phyloP scores from a whole-genome alignment of 352 stramenopile genomes.

The Pythium folliculosum region DNA sequence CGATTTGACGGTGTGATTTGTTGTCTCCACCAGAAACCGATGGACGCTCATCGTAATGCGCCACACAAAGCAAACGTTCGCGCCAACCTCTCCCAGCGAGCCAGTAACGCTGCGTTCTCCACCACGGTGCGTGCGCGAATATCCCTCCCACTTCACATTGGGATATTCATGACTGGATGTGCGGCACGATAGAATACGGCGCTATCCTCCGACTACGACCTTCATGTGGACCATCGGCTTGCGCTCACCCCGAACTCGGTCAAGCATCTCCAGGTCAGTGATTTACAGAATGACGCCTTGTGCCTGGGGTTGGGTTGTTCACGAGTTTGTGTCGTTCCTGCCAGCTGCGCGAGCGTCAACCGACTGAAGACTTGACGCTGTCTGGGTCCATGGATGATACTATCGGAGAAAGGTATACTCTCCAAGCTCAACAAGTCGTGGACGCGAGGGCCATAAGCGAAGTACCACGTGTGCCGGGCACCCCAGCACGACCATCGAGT shows the following conservation, averaged over 20 bases:
- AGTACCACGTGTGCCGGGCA: background rate
- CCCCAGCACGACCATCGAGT: conserved; percentile 8
- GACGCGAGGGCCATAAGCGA: conserved; percentile 6
- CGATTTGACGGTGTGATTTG: too few relatives aligned
- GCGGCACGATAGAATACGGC: conserved; percentile 40
- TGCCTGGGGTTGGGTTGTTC: background rate
- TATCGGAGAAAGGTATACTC: conserved; percentile 1
- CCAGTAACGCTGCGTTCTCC: conserved; percentile 14
- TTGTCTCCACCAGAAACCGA: conserved; percentile 6
- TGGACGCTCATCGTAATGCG: background rate
- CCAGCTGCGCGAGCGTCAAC: conserved; percentile 12
- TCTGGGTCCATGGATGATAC: background rate
- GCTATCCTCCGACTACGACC: conserved; percentile 64
- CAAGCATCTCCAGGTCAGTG: conserved; percentile 58
- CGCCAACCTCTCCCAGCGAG: conserved; percentile 1
- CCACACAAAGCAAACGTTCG: conserved; percentile 1
- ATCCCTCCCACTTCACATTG: background rate
- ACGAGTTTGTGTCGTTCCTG: background rate
- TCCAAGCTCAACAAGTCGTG: conserved; percentile 16
- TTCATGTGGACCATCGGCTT: conserved; percentile 63
- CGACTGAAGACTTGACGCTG: conserved; percentile 7
- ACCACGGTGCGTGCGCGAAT: conserved; percentile 2
- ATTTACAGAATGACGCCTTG: background rate
- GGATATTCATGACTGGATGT: background rate
- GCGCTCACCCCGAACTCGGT: conserved; percentile 72